Conservation (phyloP, 208 protist genomes). For the Trypanosoma melophagium region DNA sequence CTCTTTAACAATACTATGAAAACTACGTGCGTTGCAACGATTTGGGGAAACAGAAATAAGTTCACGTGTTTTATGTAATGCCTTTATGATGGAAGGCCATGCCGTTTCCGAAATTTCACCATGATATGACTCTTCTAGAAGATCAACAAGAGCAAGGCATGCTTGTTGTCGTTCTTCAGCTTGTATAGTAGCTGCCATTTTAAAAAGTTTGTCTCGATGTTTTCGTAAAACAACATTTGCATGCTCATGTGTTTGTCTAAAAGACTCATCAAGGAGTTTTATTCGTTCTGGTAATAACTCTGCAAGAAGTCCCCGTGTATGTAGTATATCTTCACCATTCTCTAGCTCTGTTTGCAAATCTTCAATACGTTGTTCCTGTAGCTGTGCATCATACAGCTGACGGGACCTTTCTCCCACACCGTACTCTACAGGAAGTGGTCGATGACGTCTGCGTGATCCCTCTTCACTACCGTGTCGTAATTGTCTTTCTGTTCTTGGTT, state of each 20-base stretch:
- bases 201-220: conserved; percentile 44
- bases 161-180: conserved; percentile 31
- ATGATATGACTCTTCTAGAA: conserved; percentile 37
- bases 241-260: conserved; percentile 19
- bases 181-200: conserved; percentile 37
- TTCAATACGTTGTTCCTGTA: conserved; percentile 31
- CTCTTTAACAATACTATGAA: conserved; percentile 38
- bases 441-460: too few species aligned
- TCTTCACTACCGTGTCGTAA: too few species aligned
- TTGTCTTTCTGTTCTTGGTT: too few species aligned
- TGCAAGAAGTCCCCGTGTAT: conserved; percentile 44
- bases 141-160: conserved; percentile 45
- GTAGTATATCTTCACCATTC: conserved; percentile 37
- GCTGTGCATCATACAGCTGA: conserved; percentile 32
- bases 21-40: conserved; percentile 24
- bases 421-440: conserved; percentile 39
- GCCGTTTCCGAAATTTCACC: conserved; percentile 30
- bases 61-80: conserved; percentile 35
- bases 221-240: conserved; percentile 33
- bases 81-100: conserved; percentile 31
- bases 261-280: conserved; percentile 9
- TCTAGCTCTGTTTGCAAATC: conserved; percentile 43
- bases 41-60: conserved; percentile 32
- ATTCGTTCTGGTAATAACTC: conserved; percentile 30
- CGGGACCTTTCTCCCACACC: conserved; percentile 55